Conservation (phyloP, 495 filamentous ascomycete genomes). For the Hypoxylon fragiforme region DNA sequence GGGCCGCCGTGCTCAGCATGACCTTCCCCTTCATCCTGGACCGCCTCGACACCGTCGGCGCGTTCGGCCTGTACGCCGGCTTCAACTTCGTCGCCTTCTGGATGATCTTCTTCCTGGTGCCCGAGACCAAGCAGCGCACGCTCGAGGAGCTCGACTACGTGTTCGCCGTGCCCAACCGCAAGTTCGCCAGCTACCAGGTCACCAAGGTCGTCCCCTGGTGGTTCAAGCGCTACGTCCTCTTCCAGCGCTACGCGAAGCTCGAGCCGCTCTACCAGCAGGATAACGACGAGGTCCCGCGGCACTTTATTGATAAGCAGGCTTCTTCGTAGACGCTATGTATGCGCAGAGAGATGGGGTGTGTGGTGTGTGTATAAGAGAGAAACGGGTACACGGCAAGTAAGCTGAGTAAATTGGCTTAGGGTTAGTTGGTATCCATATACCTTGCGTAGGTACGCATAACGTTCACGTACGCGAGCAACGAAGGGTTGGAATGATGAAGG, state of each 20-base stretch:
- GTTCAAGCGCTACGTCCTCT: conserved; percentile 67
- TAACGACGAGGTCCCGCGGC: conserved; percentile 16
- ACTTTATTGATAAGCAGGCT: neutral
- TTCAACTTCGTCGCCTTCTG: conserved; percentile 65
- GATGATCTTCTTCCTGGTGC: conserved; percentile 70
- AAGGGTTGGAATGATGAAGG: too few species aligned
- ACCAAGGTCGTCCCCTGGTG: conserved; percentile 67
- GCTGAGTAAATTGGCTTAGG: too few species aligned
- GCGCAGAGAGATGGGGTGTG: too few species aligned
- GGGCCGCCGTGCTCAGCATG: conserved; percentile 65
- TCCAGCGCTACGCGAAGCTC: conserved; percentile 54
- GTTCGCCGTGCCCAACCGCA: conserved; percentile 69
- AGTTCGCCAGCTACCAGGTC: conserved; percentile 67
- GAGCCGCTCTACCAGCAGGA: conserved; percentile 63
- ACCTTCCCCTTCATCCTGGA: conserved; percentile 68
- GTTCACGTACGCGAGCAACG: too few species aligned
- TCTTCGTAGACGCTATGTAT: neutral
- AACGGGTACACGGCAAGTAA: too few species aligned
- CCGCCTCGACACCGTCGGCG: conserved; percentile 54
- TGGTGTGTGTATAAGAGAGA: neutral
- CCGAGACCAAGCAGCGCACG: conserved; percentile 69
- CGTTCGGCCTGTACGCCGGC: conserved; percentile 63
- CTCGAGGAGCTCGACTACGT: conserved; percentile 85
- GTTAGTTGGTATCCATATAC: too few species aligned
- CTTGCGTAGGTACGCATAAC: too few species aligned